Conservation (phyloP, 2,329 filamentous ascomycete genomes). For the Amauroascus niger region DNA sequence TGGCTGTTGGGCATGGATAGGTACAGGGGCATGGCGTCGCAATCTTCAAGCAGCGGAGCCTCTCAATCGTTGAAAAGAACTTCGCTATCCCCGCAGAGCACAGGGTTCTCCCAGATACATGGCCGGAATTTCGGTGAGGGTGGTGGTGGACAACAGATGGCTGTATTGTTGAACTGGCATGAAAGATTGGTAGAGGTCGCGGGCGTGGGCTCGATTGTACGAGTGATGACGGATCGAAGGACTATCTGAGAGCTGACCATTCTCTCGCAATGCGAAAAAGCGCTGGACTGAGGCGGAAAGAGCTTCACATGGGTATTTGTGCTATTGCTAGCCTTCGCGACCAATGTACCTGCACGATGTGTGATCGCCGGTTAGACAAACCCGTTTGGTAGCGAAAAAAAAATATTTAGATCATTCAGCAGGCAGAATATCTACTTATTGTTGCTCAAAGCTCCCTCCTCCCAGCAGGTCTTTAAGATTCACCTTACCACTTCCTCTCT, state of each 20-base stretch:
- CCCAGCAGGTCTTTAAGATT: slow-evolving; percentile 76
- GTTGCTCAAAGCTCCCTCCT: slow-evolving; percentile 27
- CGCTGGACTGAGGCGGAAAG: neutral
- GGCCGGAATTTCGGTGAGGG: slow-evolving; percentile 49
- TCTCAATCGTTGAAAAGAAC: slow-evolving; percentile 40
- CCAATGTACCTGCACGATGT: neutral
- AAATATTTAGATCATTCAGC: neutral
- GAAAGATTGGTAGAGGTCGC: slow-evolving; percentile 96
- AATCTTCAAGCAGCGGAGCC: slow-evolving; percentile 30
- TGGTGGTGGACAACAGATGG: slow-evolving; percentile 81
- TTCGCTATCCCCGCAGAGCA: slow-evolving; percentile 61
- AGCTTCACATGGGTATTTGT: neutral
- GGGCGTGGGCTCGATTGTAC: slow-evolving; percentile 81
- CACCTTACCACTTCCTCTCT: slow-evolving; percentile 74
- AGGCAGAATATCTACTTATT: slow-evolving; percentile 1
- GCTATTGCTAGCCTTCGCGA: neutral
- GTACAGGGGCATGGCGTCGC: slow-evolving; percentile 76
- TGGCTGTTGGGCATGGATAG: slow-evolving; percentile 36
- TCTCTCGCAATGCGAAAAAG: neutral
- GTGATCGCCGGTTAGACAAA: neutral
- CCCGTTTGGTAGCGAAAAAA: neutral
- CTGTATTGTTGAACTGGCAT: slow-evolving; percentile 94
- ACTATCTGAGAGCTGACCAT: slow-evolving; percentile 54
- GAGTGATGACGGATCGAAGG: slow-evolving; percentile 93
- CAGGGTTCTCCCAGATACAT: slow-evolving; percentile 77